Evolutionary conservation across 139 green algal species (phyloP).

Genomic region (Deuterostichococcus epilithicus): DNA sequence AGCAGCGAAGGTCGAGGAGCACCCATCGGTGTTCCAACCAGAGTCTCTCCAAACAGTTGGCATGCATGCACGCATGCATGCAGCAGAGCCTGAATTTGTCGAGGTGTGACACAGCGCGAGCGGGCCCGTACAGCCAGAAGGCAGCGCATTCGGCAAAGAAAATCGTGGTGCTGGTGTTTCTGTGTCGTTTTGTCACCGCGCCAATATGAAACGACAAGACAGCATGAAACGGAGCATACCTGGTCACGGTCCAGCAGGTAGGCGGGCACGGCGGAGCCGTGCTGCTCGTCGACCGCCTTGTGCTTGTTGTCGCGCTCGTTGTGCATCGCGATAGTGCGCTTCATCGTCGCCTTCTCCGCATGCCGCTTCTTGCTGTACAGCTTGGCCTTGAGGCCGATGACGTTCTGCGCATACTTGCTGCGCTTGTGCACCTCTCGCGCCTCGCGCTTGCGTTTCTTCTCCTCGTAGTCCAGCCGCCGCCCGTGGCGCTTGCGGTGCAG

Average conservation of each 20-base stretch:
- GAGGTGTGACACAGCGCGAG: no score
- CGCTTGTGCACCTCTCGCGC: constrained; percentile 90
- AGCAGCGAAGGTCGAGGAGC: no score
- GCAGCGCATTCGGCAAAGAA: no score
- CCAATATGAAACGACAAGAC: neutral
- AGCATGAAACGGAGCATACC: constrained; percentile 27
- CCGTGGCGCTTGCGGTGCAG: constrained; percentile 95
- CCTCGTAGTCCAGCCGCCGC: constrained; percentile 79
- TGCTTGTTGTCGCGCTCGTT: constrained; percentile 91
- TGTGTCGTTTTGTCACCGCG: no score
- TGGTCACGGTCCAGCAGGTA: constrained; percentile 99
- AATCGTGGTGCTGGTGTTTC: no score
- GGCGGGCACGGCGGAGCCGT: constrained; percentile 86
- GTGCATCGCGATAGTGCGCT: constrained; percentile 99
- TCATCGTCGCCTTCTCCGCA: constrained; percentile 96
- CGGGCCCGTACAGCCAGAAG: no score
- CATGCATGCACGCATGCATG: no score
- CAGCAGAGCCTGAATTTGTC: no score
- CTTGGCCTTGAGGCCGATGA: constrained; percentile 95
- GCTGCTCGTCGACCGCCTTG: constrained; percentile 82
- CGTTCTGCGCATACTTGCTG: constrained; percentile 72
- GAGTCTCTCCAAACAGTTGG: neutral
- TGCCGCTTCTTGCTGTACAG: constrained; percentile 96
- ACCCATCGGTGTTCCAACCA: no score
- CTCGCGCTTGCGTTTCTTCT: constrained; percentile 93